phyloP scores from a whole-genome alignment of 495 filamentous ascomycete species.

The Aspergillus steynii region DNA sequence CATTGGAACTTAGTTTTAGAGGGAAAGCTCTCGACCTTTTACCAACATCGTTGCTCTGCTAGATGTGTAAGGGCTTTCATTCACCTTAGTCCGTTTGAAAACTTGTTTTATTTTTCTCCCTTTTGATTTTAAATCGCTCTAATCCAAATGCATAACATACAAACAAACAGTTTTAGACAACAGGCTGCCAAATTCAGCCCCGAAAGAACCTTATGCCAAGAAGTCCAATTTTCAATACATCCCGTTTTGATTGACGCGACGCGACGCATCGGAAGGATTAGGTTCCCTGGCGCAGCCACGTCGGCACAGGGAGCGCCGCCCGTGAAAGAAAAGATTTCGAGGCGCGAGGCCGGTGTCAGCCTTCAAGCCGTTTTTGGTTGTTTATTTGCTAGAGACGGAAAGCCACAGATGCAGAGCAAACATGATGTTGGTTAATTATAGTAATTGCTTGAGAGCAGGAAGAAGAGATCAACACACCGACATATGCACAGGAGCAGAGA shows the following conservation, averaged over 20 bases:
- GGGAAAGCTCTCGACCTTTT: too few species aligned
- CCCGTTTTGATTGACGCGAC: neutral
- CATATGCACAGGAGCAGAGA: too few species aligned
- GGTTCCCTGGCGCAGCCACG: neutral
- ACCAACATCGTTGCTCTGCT: too few species aligned
- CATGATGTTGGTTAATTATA: too few species aligned
- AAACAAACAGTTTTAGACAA: neutral
- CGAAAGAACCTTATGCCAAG: neutral
- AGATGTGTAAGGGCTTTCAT: too few species aligned
- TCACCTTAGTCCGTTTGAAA: too few species aligned
- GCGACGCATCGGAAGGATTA: neutral
- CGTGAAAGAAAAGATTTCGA: neutral
- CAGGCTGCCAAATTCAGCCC: neutral
- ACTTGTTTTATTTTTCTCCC: too few species aligned
- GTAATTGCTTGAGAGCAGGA: too few species aligned
- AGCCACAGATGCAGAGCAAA: neutral
- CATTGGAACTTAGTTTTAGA: neutral
- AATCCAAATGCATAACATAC: neutral
- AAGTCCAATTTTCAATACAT: neutral
- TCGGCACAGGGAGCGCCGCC: neutral
- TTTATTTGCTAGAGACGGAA: neutral
- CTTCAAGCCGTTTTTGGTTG: neutral
- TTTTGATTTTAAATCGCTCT: too few species aligned
- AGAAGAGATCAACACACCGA: too few species aligned
- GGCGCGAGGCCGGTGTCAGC: neutral